Base-by-base conservation (phyloP, 768 basidiomycete species). In the Leccinum arenicola region DNA sequence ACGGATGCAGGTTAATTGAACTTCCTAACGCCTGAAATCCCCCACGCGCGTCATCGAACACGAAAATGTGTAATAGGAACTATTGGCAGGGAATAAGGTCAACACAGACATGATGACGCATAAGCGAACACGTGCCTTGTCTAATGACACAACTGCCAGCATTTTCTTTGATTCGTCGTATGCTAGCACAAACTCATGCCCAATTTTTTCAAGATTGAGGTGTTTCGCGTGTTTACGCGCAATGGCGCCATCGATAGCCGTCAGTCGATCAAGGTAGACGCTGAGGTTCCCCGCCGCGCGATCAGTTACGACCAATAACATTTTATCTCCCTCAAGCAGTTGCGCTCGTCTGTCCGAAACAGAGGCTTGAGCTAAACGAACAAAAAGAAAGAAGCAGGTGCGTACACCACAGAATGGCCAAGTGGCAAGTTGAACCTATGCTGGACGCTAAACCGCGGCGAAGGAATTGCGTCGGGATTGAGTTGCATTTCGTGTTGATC, bases 91-190 rank as follows among this genome's bases (percentile, higher is more conserved):
- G 5, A 25, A 8, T 14, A 2, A 27, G 36, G 0, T 48, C 10
- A 52, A 17, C 25, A 27, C 29, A 29, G 29, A 1, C 15, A 0
- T 1, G 2, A 7, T 8, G 0, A 51, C 23, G 6, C 3, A 19
- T n/a, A 36, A 25, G 29, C 3, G 11, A 45, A 52, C 0, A 49
- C 56, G 3, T 21, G 78, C 82, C 73, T 78, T 83, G 5, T 71
- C 71, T 0, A 74, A 65, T 6, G 77, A 71, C 55, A 82, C 79
- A 0, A 85, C 58, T 0, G 77, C 77, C 19, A 86, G 63, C 68
- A 81, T 76, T 2, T 79, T 76, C 60, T 77, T 82, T 10, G 72
- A 67, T 62, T 86, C 84, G 50, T 86, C 83, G 58, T 78, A 84
- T 0, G 84, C 75, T 4, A 85, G 54, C 8, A 80, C n/a, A 50